Base-by-base conservation (phyloP, 371 early-diverging fungal species). In the Batkoa obscura region DNA sequence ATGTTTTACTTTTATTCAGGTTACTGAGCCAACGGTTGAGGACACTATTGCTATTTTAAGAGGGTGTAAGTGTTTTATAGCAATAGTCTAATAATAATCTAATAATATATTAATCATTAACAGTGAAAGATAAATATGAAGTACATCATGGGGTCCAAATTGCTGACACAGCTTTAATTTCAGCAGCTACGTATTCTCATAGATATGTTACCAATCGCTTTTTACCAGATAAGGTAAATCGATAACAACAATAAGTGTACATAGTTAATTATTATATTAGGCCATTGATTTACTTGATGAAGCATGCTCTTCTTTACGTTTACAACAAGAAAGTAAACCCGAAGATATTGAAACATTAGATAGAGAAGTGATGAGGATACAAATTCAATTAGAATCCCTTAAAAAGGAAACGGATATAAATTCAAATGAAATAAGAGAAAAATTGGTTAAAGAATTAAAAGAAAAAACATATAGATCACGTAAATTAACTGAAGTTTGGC, bases 231-330 rank as follows among this genome's bases (percentile, higher is more conserved):
- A 74, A 74, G 43, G 60, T 60, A 51, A 35, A 31, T 6, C 33
- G 9, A 2, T 35, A 35, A 41, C 3, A 2, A n/a, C n/a, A n/a
- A n/a, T n/a, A n/a, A n/a, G n/a, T n/a, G n/a, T 47, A 1, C 17
- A 31, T 52, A 60, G 68, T 35, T 73, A 69, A 48, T 58, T 73
- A 8, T 71, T 69, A 12, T 70, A 73, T 52, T 71, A 74, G 54
- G 94, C 94, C 3, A 90, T 93, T 63, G 91, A 91, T 69, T 63
- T 93, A 2, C 71, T 93, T 13, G 92, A 91, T 63, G 88, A 86
- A 61, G 89, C 92, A 0, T 89, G 90, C 60, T 80, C 88, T 6
- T 82, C 82, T 52, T 71, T 84, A 31, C 65, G 86, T 41, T 69
- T 88, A 15, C 79, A 86, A 48, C 81, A 88, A 65, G 88, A 91